Percentiles rank a stretch among this genome's conserved stretches.
Evolutionary conservation across 441 rosid genomes (phyloP).

Genomic region (Gossypium schwendimanii): DNA sequence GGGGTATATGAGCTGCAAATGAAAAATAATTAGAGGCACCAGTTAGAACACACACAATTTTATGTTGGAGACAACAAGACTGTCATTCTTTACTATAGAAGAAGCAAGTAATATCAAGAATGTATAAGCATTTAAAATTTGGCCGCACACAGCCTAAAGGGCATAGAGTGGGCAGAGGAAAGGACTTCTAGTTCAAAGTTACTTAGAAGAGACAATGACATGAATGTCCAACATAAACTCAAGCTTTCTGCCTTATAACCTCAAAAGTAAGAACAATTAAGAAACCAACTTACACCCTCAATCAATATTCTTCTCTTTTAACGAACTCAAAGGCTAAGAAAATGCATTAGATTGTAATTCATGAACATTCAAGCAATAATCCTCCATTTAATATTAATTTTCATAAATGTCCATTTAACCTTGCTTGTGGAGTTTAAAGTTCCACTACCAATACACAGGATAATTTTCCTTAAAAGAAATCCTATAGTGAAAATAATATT

Average conservation of each 20-base stretch:
- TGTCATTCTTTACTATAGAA: neutral
- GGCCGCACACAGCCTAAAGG: neutral
- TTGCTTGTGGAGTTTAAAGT: neutral
- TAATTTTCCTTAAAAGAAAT: neutral
- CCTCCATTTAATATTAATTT: neutral
- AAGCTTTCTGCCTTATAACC: neutral
- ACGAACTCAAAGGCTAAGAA: neutral
- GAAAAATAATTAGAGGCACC: slow-evolving; percentile 2
- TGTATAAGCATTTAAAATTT: neutral
- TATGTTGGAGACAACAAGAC: neutral
- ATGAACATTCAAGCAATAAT: neutral
- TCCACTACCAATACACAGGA: neutral
- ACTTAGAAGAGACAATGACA: neutral
- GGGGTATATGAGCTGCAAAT: slow-evolving; percentile 87
- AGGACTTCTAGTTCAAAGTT: neutral
- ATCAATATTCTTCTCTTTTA: neutral
- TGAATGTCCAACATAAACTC: neutral
- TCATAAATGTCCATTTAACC: neutral
- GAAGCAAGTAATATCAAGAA: neutral
- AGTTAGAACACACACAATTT: neutral
- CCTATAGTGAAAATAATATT: neutral
- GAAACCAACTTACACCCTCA: neutral
- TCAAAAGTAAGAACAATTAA: neutral
- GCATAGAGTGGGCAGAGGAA: neutral
- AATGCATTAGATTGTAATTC: neutral